These are phyloP conservation scores for Plantago coronopus DNA, from an alignment of 305 asterid species.

Conservation along the genomic window DNA sequence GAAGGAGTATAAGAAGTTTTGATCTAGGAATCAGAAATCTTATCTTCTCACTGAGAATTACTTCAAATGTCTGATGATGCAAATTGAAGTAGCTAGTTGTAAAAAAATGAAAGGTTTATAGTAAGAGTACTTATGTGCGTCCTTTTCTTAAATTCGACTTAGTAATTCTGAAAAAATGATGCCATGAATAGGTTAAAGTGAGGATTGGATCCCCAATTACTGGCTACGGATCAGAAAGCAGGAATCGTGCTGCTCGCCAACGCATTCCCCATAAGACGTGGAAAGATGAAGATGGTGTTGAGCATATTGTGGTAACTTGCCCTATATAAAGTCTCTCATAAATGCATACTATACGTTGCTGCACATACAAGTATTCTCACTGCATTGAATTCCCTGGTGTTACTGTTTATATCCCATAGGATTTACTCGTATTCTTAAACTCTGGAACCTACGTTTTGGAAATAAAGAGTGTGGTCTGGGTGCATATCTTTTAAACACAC, in stretches of 20 bases:
- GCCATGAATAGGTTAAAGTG: conserved; percentile 59
- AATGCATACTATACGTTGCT: not conserved
- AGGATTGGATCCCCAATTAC: conserved; percentile 84
- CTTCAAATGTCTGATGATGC: too few relatives aligned
- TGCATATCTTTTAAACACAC: not conserved
- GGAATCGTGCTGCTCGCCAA: conserved; percentile 94
- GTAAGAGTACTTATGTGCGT: too few relatives aligned
- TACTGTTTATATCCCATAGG: not conserved
- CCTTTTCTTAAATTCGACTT: too few relatives aligned
- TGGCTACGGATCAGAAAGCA: conserved; percentile 87
- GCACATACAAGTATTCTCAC: not conserved
- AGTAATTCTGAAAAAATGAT: not conserved
- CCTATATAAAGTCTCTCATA: not conserved
- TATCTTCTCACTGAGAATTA: too few relatives aligned
- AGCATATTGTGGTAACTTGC: conserved; percentile 63
- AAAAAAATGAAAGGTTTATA: too few relatives aligned
- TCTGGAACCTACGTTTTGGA: not conserved
- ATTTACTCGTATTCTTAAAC: not conserved
- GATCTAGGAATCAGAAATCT: too few relatives aligned
- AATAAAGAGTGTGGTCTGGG: not conserved
- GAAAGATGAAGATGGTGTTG: conserved; percentile 83
- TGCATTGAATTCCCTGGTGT: not conserved
- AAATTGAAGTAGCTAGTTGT: too few relatives aligned
- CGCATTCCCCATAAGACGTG: conserved; percentile 69
- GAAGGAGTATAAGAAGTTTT: too few relatives aligned